phyloP scores from a whole-genome alignment of 768 basidiomycete species.

The Hypholoma fasciculare region DNA sequence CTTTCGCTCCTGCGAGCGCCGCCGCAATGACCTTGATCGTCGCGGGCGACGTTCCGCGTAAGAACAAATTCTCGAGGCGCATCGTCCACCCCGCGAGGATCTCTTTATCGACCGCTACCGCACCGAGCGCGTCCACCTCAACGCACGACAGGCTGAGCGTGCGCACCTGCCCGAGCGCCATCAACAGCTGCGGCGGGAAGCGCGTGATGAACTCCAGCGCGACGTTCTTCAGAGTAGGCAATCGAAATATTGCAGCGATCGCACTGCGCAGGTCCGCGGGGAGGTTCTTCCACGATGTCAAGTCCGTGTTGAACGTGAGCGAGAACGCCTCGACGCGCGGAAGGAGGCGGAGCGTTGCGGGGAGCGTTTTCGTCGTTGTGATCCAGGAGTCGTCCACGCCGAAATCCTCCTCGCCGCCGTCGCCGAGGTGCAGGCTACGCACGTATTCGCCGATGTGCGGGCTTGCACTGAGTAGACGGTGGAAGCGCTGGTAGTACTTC shows the following conservation, averaged over 20 bases:
- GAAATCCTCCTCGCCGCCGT: constrained; percentile 19
- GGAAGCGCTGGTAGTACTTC: constrained; percentile 15
- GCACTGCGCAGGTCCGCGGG: constrained; percentile 9
- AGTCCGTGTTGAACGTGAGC: constrained; percentile 20
- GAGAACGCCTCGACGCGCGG: constrained; percentile 17
- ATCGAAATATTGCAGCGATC: constrained; percentile 6
- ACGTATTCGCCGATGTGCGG: constrained; percentile 20
- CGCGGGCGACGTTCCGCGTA: constrained; percentile 16
- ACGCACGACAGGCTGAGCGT: constrained; percentile 19
- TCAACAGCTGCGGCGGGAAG: constrained; percentile 14
- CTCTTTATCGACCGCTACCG: neutral
- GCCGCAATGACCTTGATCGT: constrained; percentile 11
- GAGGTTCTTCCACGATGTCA: constrained; percentile 16
- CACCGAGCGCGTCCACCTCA: constrained; percentile 10
- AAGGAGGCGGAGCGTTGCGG: constrained; percentile 12
- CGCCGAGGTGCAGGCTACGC: constrained; percentile 17
- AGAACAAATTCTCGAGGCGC: constrained; percentile 9
- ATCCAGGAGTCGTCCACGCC: constrained; percentile 5
- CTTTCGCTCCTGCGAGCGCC: constrained; percentile 1
- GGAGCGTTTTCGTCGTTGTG: constrained; percentile 8
- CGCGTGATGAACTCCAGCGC: constrained; percentile 18
- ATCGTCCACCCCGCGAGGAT: neutral
- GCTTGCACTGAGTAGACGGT: constrained; percentile 14
- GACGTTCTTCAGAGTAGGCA: constrained; percentile 13
- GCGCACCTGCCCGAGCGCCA: constrained; percentile 7